Evolutionary conservation across 169 alveolate species (phyloP).

Genomic region (Cryptosporidium sp.): DNA sequence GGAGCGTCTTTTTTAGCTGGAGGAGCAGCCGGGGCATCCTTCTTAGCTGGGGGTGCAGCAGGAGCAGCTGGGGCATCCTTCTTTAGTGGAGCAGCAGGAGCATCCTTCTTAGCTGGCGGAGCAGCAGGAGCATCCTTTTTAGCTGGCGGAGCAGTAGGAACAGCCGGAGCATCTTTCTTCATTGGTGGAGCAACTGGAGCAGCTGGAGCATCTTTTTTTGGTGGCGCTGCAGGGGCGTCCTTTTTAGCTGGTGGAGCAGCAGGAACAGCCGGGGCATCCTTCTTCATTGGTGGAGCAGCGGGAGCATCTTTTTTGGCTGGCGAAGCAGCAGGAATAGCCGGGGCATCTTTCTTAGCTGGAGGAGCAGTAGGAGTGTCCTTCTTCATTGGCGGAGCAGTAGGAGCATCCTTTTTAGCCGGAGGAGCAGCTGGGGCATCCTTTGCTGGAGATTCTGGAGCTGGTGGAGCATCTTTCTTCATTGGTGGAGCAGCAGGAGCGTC

Average conservation of each 20-base stretch:
- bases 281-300: neutral
- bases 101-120: neutral
- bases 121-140: neutral
- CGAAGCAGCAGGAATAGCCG: neutral
- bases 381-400: neutral
- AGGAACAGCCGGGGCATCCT: neutral
- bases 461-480: neutral
- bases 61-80: neutral
- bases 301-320: neutral
- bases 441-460: neutral
- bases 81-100: constrained; percentile 10
- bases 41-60: neutral
- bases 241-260: neutral
- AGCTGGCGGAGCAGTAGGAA: neutral
- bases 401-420: too few relatives aligned
- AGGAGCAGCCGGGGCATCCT: neutral
- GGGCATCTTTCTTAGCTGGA: neutral
- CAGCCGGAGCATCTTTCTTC: neutral
- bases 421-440: too few relatives aligned
- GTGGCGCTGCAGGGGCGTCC: neutral
- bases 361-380: neutral
- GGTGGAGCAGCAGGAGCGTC: constrained; percentile 20
- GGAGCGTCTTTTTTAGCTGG: constrained; percentile 16
- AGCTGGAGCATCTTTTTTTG: constrained; percentile 13
- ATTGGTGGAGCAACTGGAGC: neutral